Conservation (phyloP, 2,329 filamentous ascomycete genomes). For the Fonsecaea erecta region DNA sequence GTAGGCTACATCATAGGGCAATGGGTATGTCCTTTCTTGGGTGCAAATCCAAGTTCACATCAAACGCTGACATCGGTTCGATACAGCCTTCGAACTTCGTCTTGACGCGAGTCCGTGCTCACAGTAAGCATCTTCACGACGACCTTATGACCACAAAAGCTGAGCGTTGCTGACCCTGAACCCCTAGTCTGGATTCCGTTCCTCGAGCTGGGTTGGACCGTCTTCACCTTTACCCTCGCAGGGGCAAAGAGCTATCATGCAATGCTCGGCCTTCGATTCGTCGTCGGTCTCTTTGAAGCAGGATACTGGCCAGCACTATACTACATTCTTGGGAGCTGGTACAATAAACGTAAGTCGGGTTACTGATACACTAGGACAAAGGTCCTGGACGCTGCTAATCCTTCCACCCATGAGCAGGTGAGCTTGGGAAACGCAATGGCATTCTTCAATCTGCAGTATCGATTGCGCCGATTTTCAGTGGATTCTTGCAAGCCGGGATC, state of each 20-base stretch:
- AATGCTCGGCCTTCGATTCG: slow-evolving; percentile 26
- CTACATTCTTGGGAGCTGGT: slow-evolving; percentile 30
- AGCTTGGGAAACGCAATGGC: slow-evolving; percentile 33
- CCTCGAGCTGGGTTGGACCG: slow-evolving; percentile 29
- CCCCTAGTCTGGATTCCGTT: slow-evolving; percentile 45
- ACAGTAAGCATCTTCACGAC: slow-evolving; percentile 51
- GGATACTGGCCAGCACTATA: slow-evolving; percentile 37
- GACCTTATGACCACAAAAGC: background rate
- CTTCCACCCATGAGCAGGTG: slow-evolving; percentile 35
- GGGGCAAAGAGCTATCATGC: slow-evolving; percentile 23
- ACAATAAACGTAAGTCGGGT: slow-evolving; percentile 29
- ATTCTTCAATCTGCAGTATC: slow-evolving; percentile 29
- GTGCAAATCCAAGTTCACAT: slow-evolving; percentile 34
- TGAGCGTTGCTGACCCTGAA: slow-evolving; percentile 48
- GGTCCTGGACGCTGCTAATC: slow-evolving; percentile 3
- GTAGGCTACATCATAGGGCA: slow-evolving; percentile 48
- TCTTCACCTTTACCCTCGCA: slow-evolving; percentile 30
- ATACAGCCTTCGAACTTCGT: slow-evolving; percentile 30
- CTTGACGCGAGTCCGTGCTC: slow-evolving; percentile 30
- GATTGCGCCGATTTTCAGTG: slow-evolving; percentile 41
- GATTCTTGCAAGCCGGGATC: slow-evolving; percentile 61
- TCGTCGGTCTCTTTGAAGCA: slow-evolving; percentile 30
- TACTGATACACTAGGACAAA: background rate
- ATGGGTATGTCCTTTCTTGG: slow-evolving; percentile 49
- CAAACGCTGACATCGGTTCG: slow-evolving; percentile 5